Conservation (phyloP, 2,329 filamentous ascomycete genomes). For the Parasarocladium wereldwijsianum region DNA sequence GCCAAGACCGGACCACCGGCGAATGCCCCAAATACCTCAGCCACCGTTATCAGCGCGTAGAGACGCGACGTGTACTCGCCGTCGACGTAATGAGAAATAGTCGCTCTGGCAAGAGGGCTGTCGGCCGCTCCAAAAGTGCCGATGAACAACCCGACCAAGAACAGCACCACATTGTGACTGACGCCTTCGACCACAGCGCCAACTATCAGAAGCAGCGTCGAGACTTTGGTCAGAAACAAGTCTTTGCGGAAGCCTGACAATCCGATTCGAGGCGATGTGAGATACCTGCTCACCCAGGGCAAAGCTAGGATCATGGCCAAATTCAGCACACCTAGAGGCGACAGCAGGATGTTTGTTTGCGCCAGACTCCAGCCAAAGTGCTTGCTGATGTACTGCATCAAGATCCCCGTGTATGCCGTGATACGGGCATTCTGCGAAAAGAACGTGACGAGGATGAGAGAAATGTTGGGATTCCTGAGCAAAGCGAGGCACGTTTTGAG, state of each 20-base stretch:
- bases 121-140: conserved; percentile 22
- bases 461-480: conserved; percentile 19
- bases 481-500: conserved; percentile 18
- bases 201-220: conserved; percentile 17
- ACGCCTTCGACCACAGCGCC: conserved; percentile 19
- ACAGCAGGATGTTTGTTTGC: conserved; percentile 24
- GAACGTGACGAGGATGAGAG: conserved; percentile 22
- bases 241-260: conserved; percentile 22
- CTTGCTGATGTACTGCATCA: conserved; percentile 28
- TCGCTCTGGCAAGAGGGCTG: conserved; percentile 23
- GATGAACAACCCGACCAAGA: conserved; percentile 22
- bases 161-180: conserved; percentile 17
- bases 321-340: conserved; percentile 23
- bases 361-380: conserved; percentile 27
- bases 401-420: conserved; percentile 18
- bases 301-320: conserved; percentile 20
- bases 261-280: conserved; percentile 18
- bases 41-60: conserved; percentile 25
- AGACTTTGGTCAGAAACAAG: conserved; percentile 18
- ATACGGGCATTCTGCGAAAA: conserved; percentile 22
- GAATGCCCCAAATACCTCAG: conserved; percentile 23
- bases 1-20: conserved; percentile 25
- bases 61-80: conserved; percentile 23
- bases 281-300: conserved; percentile 17
- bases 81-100: conserved; percentile 22